Conservation (phyloP, 345 rosid species). For the Linum usitatissimum region DNA sequence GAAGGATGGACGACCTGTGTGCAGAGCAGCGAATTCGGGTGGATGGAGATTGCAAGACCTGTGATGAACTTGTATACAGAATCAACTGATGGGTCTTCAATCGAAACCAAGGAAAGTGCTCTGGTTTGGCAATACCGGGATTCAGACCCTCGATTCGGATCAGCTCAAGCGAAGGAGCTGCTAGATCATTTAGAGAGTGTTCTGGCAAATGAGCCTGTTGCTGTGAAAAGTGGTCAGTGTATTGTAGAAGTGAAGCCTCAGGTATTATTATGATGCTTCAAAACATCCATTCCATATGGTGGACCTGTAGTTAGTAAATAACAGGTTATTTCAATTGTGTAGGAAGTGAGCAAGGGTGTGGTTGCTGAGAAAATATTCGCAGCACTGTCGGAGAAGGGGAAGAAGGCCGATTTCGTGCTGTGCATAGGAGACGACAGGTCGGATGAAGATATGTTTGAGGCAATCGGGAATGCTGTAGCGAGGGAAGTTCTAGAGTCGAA, state of each 20-base stretch:
- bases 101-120: neutral
- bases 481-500: neutral
- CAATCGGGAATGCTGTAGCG: neutral
- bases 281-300: neutral
- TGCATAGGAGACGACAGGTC: neutral
- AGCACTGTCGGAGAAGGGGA: neutral
- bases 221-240: neutral
- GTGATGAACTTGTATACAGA: neutral
- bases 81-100: neutral
- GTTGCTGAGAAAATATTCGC: neutral
- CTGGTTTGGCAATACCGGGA: conserved; percentile 1
- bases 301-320: neutral
- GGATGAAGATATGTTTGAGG: neutral
- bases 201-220: neutral
- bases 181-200: neutral
- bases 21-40: neutral
- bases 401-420: neutral
- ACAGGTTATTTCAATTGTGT: neutral
- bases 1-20: neutral
- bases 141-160: neutral
- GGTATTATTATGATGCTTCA: neutral
- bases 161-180: neutral
- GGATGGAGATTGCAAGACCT: neutral
- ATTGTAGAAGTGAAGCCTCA: neutral
- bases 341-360: neutral